A percentile compares a stretch with the other conserved stretches of the same genome.
phyloP scores from a whole-genome alignment of 164 flowering plant genomes.

The Umbellularia californica region DNA sequence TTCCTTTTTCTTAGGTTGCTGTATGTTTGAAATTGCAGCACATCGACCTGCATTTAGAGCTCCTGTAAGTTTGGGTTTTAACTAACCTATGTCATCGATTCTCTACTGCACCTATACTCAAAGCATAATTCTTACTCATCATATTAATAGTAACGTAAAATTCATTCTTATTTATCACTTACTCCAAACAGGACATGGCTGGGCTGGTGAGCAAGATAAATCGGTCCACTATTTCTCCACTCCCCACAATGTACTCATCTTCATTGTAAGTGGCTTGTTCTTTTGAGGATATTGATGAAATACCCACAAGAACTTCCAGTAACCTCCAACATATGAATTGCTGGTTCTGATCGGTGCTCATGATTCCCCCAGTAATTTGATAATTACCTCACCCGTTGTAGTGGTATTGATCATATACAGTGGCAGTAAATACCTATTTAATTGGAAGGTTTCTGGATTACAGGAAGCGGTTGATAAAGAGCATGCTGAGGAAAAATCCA shows the following conservation, averaged over 20 bases:
- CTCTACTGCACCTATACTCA: neutral
- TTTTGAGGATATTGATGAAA: neutral
- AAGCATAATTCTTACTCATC: neutral
- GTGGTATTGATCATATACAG: neutral
- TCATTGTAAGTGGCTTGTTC: slow-evolving; percentile 47
- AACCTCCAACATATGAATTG: neutral
- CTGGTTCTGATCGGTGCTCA: neutral
- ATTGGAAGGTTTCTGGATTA: neutral
- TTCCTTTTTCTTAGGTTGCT: slow-evolving; percentile 54
- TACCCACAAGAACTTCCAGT: neutral
- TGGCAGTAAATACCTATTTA: neutral
- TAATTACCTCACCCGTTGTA: neutral
- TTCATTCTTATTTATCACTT: neutral
- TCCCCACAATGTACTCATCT: slow-evolving; percentile 72
- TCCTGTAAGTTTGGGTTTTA: slow-evolving; percentile 43
- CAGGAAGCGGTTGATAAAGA: slow-evolving; percentile 84
- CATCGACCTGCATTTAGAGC: slow-evolving; percentile 87
- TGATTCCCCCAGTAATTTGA: no score
- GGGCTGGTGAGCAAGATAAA: slow-evolving; percentile 74
- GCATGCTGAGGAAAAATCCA: slow-evolving; percentile 83
- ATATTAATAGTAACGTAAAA: slow-evolving; percentile 3
- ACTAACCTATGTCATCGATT: slow-evolving; percentile 3
- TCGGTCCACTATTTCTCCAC: slow-evolving; percentile 64
- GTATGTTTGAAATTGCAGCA: slow-evolving; percentile 90
- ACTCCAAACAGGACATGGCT: slow-evolving; percentile 62